Evolutionary conservation across 1,139 yeast species (phyloP), one percentile per base, ranked within the genome.

Genomic region (Taiozyma sp.): DNA sequence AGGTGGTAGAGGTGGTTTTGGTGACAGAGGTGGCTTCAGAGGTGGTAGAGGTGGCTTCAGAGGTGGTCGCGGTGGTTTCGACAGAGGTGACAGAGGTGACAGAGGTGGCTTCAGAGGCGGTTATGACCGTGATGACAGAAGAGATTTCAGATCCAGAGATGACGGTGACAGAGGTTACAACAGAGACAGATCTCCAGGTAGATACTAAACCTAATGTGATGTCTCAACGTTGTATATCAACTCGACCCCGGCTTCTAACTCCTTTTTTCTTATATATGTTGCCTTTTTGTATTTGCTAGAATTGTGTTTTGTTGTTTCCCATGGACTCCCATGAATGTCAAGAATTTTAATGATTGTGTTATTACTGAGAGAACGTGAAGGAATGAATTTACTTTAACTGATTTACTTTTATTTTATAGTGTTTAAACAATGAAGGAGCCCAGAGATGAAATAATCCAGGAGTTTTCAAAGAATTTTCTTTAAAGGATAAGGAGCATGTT

Each of bases 171-270:
- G 72, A 59, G 69, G 71, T 45, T 69, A 64, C 54, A 65, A 61
- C 60, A 77, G 83, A 69, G 83, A 79, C 64, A 78, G 84, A 74
- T 77, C 82, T 51, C 83, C 82, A 68, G 72, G 78, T 54, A 77
- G 82, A 73, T 75, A 75, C 62, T 75, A 67, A 65, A 24, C 24
- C 19, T 40, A 24, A 22, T 19, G 6, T 13, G 43, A 22, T 40
- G 19, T 40, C 24, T 24, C 10, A 40, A 22, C 14, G 19, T 40
- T 21, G 13, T 37, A 9, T n/a, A 9, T n/a, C 19, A 14, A 32
- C 35, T 32, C 8, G 41, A 37, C 3, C 24, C 14, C 4, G 19
- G 9, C 19, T 37, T 13, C 19, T 13, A n/a, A 8, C 13, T n/a
- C 7, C 7, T n/a, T 19, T 37, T 19, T 19, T 16, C 41, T 37